These are phyloP conservation scores for Letharia lupina DNA, from an alignment of 495 filamentous ascomycete species.

Conservation along the genomic window DNA sequence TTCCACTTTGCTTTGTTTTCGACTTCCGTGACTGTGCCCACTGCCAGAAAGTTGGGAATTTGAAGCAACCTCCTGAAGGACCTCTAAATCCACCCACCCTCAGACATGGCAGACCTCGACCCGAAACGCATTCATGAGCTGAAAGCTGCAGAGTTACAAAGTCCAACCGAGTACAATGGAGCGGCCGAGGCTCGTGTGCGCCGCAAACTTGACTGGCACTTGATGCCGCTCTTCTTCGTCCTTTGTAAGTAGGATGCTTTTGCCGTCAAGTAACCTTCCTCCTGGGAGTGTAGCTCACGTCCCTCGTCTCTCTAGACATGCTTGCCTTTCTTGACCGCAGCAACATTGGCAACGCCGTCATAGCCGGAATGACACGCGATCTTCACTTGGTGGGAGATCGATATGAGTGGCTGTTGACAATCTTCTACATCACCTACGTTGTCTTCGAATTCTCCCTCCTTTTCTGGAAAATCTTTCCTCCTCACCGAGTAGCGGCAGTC, in stretches of 20 bases:
- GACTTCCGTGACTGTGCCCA: background rate
- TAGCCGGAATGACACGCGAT: constrained; percentile 30
- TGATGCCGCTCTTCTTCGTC: constrained; percentile 33
- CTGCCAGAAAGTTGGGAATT: background rate
- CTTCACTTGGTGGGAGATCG: constrained; percentile 21
- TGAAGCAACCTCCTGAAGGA: background rate
- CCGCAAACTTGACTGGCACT: constrained; percentile 28
- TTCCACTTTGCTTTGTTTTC: too few species aligned
- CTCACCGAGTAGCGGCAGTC: constrained; percentile 15
- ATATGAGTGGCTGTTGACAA: constrained; percentile 50
- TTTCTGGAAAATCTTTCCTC: constrained; percentile 15
- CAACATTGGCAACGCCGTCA: constrained; percentile 40
- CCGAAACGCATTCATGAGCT: background rate
- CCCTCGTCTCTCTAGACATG: background rate
- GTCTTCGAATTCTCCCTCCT: constrained; percentile 17
- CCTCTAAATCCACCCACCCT: background rate
- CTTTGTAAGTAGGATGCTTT: constrained; percentile 18
- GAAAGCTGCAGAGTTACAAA: background rate
- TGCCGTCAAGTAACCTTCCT: background rate
- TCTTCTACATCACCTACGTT: constrained; percentile 52
- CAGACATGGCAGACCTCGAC: background rate
- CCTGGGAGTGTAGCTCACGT: background rate
- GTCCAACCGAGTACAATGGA: background rate
- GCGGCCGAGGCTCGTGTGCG: constrained; percentile 26
- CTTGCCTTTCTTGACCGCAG: constrained; percentile 21